These are phyloP conservation scores for Trichoderma guizhouense DNA, from an alignment of 2,329 filamentous ascomycete genomes.

Conservation along the genomic window DNA sequence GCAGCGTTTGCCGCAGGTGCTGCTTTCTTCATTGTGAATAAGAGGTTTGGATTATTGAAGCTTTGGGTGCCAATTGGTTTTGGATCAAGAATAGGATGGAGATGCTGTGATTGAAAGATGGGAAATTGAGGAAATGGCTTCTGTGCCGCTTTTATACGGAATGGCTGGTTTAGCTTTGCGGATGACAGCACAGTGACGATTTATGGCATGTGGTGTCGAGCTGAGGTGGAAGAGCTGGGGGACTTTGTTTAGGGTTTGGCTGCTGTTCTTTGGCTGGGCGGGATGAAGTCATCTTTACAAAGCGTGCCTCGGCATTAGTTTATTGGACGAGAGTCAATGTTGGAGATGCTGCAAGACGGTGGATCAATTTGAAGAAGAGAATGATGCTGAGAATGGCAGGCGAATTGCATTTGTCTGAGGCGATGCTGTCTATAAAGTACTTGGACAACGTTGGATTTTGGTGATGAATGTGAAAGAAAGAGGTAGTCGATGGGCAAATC, in stretches of 20 bases:
- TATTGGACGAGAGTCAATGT: not conserved
- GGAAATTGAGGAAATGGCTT: not conserved
- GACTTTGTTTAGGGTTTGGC: not conserved
- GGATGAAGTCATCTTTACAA: not conserved
- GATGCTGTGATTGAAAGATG: not conserved
- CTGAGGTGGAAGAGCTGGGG: not conserved
- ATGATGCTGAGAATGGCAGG: not conserved
- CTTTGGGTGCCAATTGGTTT: not conserved
- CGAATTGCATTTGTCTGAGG: not conserved
- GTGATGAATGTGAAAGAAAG: not conserved
- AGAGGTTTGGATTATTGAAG: not conserved
- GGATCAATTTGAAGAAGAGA: not conserved
- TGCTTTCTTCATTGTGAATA: not conserved
- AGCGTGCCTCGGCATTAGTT: not conserved
- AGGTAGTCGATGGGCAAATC: not conserved
- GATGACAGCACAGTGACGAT: constrained; percentile 10
- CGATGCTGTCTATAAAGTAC: too few species aligned
- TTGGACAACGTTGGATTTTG: not conserved
- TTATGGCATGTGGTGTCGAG: not conserved
- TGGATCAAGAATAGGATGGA: not conserved
- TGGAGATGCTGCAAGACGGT: not conserved
- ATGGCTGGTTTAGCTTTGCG: not conserved
- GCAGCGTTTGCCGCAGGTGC: not conserved
- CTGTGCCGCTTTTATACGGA: not conserved
- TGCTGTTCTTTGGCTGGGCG: not conserved